These are phyloP conservation scores for Sarcodon sp. DNA, from an alignment of 768 basidiomycete species.

Conservation along the genomic window DNA sequence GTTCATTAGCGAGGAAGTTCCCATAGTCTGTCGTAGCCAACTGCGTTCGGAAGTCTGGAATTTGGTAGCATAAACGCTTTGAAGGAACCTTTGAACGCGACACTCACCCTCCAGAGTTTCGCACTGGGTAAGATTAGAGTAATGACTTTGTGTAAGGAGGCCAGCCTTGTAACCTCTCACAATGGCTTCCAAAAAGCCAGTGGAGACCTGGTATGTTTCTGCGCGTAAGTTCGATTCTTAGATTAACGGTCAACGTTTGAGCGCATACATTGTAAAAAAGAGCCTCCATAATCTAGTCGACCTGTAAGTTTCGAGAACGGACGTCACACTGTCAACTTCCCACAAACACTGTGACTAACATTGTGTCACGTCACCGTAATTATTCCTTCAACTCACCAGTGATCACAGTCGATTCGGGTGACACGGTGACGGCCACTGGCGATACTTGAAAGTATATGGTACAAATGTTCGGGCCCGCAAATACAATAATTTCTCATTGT, in stretches of 20 bases:
- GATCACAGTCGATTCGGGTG: too few species aligned
- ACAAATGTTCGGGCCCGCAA: too few species aligned
- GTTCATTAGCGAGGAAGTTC: slow-evolving; percentile 95
- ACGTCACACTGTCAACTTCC: too few species aligned
- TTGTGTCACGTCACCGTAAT: too few species aligned
- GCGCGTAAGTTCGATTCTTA: slow-evolving; percentile 14
- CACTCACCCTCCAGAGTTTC: slow-evolving; percentile 85
- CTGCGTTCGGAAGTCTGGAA: slow-evolving; percentile 88
- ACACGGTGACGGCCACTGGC: too few species aligned
- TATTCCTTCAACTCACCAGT: too few species aligned
- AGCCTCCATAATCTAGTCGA: slow-evolving; percentile 54
- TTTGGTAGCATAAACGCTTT: background rate
- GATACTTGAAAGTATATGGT: too few species aligned
- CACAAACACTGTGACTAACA: too few species aligned
- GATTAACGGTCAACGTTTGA: background rate
- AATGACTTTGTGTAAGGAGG: slow-evolving; percentile 80
- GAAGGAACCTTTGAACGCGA: background rate
- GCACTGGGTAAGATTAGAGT: slow-evolving; percentile 91
- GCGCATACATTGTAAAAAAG: slow-evolving; percentile 73
- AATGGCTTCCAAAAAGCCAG: slow-evolving; percentile 71
- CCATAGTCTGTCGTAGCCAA: slow-evolving; percentile 96
- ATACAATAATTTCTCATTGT: too few species aligned
- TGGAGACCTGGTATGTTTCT: slow-evolving; percentile 36
- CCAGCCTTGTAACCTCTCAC: slow-evolving; percentile 91
- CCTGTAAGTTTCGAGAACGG: background rate